Conservation (phyloP, 768 basidiomycete species). For the Hygrophorus russula region DNA sequence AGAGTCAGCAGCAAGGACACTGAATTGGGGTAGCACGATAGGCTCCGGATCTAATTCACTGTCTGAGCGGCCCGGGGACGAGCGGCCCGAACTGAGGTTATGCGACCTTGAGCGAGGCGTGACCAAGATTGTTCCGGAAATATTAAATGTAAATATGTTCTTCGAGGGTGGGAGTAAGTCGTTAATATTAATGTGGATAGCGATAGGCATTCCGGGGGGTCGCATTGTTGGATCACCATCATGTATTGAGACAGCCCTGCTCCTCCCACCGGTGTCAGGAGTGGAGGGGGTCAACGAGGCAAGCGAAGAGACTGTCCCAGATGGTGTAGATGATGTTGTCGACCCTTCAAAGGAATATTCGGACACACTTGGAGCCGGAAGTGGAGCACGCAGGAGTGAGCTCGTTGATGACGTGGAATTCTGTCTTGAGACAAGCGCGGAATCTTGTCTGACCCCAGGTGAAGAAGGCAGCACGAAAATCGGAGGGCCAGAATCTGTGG, state of each 20-base stretch:
- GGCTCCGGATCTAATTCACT: constrained; percentile 18
- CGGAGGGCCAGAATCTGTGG: constrained; percentile 32
- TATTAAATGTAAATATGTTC: constrained; percentile 52
- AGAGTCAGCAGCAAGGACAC: constrained; percentile 53
- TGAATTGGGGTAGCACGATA: constrained; percentile 56
- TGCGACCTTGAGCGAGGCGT: constrained; percentile 27
- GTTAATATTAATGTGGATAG: constrained; percentile 72
- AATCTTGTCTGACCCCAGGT: constrained; percentile 8
- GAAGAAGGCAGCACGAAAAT: constrained; percentile 12
- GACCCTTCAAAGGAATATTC: constrained; percentile 71
- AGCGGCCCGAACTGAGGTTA: constrained; percentile 15
- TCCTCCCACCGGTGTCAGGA: constrained; percentile 13
- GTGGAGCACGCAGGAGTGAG: constrained; percentile 65
- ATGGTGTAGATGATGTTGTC: constrained; percentile 21
- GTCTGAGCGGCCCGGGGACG: constrained; percentile 9
- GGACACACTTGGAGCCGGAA: constrained; percentile 49
- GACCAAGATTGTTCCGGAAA: constrained; percentile 56
- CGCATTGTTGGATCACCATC: constrained; percentile 6
- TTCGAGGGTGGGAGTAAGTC: constrained; percentile 57
- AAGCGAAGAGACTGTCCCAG: constrained; percentile 33
- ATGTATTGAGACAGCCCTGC: constrained; percentile 7
- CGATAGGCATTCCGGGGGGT: constrained; percentile 53
- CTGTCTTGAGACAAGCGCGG: constrained; percentile 20
- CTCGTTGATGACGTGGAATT: constrained; percentile 36
- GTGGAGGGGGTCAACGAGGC: constrained; percentile 36